Percentiles rank a stretch among this genome's conserved stretches.
phyloP scores from a whole-genome alignment of 148 eudicot genomes.

The Polygonum aviculare region DNA sequence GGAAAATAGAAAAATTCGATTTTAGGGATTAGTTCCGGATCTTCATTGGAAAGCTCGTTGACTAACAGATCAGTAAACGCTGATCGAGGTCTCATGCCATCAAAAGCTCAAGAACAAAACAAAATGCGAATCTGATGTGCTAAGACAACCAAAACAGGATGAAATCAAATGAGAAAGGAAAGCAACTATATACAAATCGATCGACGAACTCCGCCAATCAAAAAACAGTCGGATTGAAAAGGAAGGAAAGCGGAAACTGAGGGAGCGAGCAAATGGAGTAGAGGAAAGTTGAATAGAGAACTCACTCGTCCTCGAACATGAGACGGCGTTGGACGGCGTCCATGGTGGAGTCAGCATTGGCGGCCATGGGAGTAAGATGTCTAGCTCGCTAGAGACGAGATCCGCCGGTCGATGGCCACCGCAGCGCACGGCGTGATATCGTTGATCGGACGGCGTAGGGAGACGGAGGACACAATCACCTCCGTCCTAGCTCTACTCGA shows the following conservation, averaged over 20 bases:
- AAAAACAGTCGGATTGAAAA: not conserved
- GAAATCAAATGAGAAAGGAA: not conserved
- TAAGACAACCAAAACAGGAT: not conserved
- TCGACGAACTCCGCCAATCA: not conserved
- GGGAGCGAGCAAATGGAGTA: not conserved
- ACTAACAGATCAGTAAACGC: not conserved
- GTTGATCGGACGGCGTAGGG: too few relatives aligned
- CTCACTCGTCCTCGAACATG: conserved; percentile 17
- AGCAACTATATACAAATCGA: not conserved
- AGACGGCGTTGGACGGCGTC: conserved; percentile 17
- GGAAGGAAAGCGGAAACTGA: not conserved
- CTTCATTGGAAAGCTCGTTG: not conserved
- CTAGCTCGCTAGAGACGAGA: too few relatives aligned
- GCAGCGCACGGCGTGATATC: too few relatives aligned
- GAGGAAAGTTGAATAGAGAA: not conserved
- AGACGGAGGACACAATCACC: too few relatives aligned
- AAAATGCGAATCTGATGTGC: not conserved
- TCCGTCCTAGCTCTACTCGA: too few relatives aligned
- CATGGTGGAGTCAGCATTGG: conserved; percentile 13
- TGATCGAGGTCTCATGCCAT: not conserved
- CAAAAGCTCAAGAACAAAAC: not conserved
- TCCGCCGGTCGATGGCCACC: too few relatives aligned
- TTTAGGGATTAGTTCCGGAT: not conserved
- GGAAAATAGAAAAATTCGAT: not conserved
- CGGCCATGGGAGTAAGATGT: conserved; percentile 10